Conservation (phyloP, 768 basidiomycete species). For the Lentinula sp. region DNA sequence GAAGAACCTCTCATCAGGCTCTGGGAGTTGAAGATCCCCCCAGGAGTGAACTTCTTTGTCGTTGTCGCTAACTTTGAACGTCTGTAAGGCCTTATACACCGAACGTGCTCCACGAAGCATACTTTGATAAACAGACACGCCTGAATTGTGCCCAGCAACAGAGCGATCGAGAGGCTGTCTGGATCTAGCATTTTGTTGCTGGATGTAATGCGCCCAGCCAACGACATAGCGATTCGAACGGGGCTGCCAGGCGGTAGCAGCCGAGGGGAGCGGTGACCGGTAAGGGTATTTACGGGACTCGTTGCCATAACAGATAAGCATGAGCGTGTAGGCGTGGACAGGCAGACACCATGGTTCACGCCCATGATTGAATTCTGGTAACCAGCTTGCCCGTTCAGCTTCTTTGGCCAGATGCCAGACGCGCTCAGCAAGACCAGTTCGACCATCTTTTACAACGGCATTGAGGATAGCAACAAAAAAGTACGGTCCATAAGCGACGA, state of each 20-base stretch:
- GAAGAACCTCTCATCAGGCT: slow-evolving; percentile 62
- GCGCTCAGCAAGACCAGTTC: slow-evolving; percentile 49
- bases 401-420: slow-evolving; percentile 59
- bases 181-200: not conserved
- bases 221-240: slow-evolving; percentile 27
- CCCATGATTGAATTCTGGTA: slow-evolving; percentile 13
- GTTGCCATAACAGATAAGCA: slow-evolving; percentile 55
- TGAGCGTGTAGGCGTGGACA: slow-evolving; percentile 63
- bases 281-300: slow-evolving; percentile 23
- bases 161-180: not conserved
- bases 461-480: slow-evolving; percentile 56
- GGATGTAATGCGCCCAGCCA: slow-evolving; percentile 8
- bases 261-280: not conserved
- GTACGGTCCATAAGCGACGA: slow-evolving; percentile 49
- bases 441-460: slow-evolving; percentile 51
- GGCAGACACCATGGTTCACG: slow-evolving; percentile 58
- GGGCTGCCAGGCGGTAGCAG: slow-evolving; percentile 17
- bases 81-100: slow-evolving; percentile 15
- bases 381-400: slow-evolving; percentile 54
- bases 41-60: not conserved
- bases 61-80: slow-evolving; percentile 12
- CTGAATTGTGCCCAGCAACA: not conserved
- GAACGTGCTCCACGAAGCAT: slow-evolving; percentile 14
- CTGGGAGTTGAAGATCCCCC: slow-evolving; percentile 25
- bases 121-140: not conserved